Conservation (phyloP, 371 early-diverging fungal species). For the Mortierella sp. region DNA sequence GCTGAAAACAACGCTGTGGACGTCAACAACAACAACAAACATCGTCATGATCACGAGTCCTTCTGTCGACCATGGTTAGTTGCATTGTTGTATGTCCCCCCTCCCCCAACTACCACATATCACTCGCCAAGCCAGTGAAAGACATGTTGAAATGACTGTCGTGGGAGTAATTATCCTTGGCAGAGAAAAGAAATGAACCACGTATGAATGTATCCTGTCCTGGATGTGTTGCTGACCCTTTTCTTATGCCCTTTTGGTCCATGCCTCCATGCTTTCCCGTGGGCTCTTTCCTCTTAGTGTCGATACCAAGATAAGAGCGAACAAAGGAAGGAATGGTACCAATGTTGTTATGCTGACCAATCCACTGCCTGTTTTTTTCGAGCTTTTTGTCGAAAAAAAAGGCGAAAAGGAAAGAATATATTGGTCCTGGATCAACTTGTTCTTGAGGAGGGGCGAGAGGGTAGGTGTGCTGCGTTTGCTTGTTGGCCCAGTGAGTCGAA, state of each 20-base stretch:
- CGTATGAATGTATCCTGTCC: neutral
- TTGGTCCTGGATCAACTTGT: neutral
- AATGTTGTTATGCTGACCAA: neutral
- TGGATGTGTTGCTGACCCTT: neutral
- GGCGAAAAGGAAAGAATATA: too few species aligned
- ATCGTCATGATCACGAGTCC: slow-evolving; percentile 9
- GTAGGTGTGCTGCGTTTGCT: too few species aligned
- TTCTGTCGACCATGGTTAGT: neutral
- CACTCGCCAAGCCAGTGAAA: neutral
- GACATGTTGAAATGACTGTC: neutral
- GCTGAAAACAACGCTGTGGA: neutral
- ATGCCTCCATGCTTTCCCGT: neutral
- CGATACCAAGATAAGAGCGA: neutral
- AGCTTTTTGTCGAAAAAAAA: neutral
- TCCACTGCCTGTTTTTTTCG: neutral
- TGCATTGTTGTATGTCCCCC: neutral
- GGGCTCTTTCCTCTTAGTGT: neutral
- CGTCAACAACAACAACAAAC: neutral
- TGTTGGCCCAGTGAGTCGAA: neutral
- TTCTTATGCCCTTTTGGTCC: neutral
- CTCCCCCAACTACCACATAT: too few species aligned
- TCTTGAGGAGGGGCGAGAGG: too few species aligned
- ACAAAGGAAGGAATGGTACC: neutral
- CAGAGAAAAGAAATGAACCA: neutral
- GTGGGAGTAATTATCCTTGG: neutral